Base-by-base conservation (phyloP, 116 monocot species). In the Posidonia oceanica region DNA sequence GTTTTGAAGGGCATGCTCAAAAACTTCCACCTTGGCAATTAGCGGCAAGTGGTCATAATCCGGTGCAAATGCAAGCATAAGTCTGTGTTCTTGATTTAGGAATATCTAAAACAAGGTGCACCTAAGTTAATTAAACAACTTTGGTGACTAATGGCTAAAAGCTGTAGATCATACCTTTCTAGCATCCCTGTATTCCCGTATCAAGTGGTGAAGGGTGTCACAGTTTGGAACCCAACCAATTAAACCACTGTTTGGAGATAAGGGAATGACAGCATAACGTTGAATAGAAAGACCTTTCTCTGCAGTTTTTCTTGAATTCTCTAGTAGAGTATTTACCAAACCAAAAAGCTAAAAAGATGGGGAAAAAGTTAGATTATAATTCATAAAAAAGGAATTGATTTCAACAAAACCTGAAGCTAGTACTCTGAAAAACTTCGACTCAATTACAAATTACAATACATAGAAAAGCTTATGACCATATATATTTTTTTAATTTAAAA, bases 171-270 rank as follows among this genome's bases (percentile, higher is more conserved):
- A 53, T 80, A 92, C 97, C 97, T 92, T 97, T 74, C 92, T 83
- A 10, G 97, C 85, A 74, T 97, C 97, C 66, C 97, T 79, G 48
- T 92, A 97, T 77, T 97, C 97, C 58, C 87, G 73, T 69, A 97
- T 97, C 68, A 97, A 83, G 59, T 92, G 85, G 67, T 97, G 97
- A 4, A 97, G 77, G 7, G 97, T 97, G 64, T 97, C 97, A 73
- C 97, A 97, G 52, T 97, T 85, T 66, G 97, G 92, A 79, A 97
- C 97, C 97, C 97, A 97, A 67, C 78, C 97, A 72, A 97, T 97
- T 68, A 97, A 85, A 15, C 97, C 97, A 73, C 97, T 97, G 63
- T 97, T 97, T 64, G 97, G 97, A 52, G 89, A 97, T 39, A 97
- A 85, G 17, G 97, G 97, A 74, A 97, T 97, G 58, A 97, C 97